Percentiles rank a stretch among this genome's conserved stretches.
These are phyloP conservation scores for Stagonosporopsis vannaccii DNA, from an alignment of 2,329 filamentous ascomycete genomes.

Conservation along the genomic window DNA sequence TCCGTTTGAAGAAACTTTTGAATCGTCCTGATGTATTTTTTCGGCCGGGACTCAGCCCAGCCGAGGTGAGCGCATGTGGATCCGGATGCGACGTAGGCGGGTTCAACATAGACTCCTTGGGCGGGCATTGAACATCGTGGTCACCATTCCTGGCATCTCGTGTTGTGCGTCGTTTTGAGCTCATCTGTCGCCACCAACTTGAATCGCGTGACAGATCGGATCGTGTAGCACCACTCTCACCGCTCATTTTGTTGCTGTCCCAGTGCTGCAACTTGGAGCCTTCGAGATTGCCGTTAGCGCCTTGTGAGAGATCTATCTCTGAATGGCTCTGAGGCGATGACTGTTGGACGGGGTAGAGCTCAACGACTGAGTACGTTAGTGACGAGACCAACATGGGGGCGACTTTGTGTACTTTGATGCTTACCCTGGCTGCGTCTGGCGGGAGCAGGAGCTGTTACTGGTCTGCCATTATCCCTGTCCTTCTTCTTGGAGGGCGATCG, in stretches of 20 bases:
- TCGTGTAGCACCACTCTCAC: constrained; percentile 38
- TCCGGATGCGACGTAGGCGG: constrained; percentile 29
- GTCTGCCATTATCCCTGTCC: constrained; percentile 36
- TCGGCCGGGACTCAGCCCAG: constrained; percentile 33
- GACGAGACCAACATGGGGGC: neutral
- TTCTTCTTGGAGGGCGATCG: constrained; percentile 32
- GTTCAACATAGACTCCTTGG: constrained; percentile 37
- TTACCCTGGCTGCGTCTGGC: constrained; percentile 46
- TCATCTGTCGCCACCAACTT: constrained; percentile 47
- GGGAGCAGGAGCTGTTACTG: constrained; percentile 47
- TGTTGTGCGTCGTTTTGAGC: constrained; percentile 35
- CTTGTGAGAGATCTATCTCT: constrained; percentile 42
- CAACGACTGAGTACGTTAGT: constrained; percentile 30
- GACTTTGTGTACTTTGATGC: constrained; percentile 20
- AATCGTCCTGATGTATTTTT: constrained; percentile 44
- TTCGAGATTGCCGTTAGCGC: constrained; percentile 43
- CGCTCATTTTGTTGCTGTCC: constrained; percentile 43
- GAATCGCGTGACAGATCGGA: constrained; percentile 43
- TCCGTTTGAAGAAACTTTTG: constrained; percentile 48
- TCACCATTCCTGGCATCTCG: constrained; percentile 43
- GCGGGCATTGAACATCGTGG: constrained; percentile 28
- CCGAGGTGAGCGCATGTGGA: constrained; percentile 19
- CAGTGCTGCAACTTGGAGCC: constrained; percentile 42
- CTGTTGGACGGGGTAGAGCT: constrained; percentile 41
- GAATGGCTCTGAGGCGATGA: constrained; percentile 45